Evolutionary conservation across 2,329 filamentous ascomycete species (phyloP).

Genomic region (Simplicillium aogashimaense): DNA sequence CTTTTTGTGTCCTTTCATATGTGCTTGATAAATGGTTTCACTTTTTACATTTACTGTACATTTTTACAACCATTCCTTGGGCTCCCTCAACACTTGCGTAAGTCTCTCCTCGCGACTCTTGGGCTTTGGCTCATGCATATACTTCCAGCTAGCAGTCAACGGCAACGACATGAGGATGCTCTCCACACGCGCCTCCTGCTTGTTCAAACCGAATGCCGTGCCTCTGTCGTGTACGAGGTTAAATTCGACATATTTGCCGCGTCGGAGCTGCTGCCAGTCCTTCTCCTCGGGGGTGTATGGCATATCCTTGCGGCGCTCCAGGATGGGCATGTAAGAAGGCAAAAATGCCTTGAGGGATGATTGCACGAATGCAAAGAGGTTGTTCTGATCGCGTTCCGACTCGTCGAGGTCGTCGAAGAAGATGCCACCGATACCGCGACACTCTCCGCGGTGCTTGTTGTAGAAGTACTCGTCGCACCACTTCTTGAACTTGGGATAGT

Average conservation of each 20-base stretch:
- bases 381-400: constrained; percentile 75
- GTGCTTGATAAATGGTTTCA: background rate
- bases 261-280: constrained; percentile 89
- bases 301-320: constrained; percentile 85
- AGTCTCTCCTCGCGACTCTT: constrained; percentile 70
- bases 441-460: constrained; percentile 83
- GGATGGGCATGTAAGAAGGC: constrained; percentile 82
- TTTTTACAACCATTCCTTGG: constrained; percentile 55
- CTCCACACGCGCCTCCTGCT: constrained; percentile 83
- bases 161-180: constrained; percentile 97
- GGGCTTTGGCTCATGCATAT: constrained; percentile 81
- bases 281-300: constrained; percentile 78
- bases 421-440: constrained; percentile 84
- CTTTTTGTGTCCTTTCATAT: too few species aligned
- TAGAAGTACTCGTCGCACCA: constrained; percentile 98
- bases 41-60: background rate
- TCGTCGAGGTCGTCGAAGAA: constrained; percentile 98
- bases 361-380: constrained; percentile 80
- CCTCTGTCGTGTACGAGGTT: constrained; percentile 95
- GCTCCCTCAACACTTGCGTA: constrained; percentile 58
- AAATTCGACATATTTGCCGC: constrained; percentile 97
- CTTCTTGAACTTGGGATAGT: constrained; percentile 91
- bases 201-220: constrained; percentile 88
- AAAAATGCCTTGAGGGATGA: constrained; percentile 80
- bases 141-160: constrained; percentile 85